Base-by-base conservation (phyloP, 768 basidiomycete genomes). In the Hygrocybe coccinea region DNA sequence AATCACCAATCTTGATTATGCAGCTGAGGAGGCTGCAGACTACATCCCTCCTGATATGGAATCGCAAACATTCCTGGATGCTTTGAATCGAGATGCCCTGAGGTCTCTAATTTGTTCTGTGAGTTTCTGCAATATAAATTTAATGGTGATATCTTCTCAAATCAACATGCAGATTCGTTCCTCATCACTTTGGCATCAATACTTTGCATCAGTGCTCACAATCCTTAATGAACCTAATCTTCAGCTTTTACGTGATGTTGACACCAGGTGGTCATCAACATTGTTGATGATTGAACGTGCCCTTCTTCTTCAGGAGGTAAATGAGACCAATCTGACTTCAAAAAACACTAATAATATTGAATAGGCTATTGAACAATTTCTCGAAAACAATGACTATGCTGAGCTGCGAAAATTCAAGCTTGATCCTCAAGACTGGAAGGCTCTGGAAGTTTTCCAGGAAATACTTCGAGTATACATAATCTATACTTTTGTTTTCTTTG, bases 191-290 rank as follows among this genome's bases (percentile, higher is more conserved):
- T 60, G 64, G 1, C 61, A 63, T 3, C 59, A 65, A 19, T 55
- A 58, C 41, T 66, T 67, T 37, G 14, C 56, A 0, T 62, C 65
- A 15, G 56, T 69, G 48, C n/a, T n/a, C 19, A 54, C 33, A 22
- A 43, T 50, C 29, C 44, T 60, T 34, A 34, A 54, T 19, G 19
- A 55, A 15, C 46, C 35, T n/a, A 48, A 62, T 15, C 46, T 63
- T 12, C 62, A 71, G 43, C 55, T 68, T 3, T 44, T 67, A 41
- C 56, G 63, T 21, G 69, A 71, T 57, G 60, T 67, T 35, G 60
- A 63, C 6, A 64, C 60, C 1, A 52, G 64, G 1, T 71, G 69
- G 69, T 69, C 68, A 15, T 71, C 66, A 53, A 67, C 64, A 10
- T 56, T 60, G 22, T 51, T 67, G 12, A 71, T 71, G 69, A 62